Evolutionary conservation across 306 rosid genomes (phyloP).

Genomic region (Elaeagnus macrophylla): DNA sequence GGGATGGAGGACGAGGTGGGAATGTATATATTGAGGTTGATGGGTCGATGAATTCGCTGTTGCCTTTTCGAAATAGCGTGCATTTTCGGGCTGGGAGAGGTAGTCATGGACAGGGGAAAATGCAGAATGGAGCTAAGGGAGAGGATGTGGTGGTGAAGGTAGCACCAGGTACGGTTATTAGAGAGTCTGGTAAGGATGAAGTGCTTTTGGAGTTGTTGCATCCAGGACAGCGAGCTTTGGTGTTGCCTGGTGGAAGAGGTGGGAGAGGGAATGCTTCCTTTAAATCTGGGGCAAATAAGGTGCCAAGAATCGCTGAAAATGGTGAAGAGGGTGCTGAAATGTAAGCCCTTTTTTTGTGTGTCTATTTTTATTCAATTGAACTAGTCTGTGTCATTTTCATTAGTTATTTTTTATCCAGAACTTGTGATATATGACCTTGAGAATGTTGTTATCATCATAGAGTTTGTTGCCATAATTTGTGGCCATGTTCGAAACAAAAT

Average conservation of each 20-base stretch:
- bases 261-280: slow-evolving; percentile 93
- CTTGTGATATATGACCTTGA: no score
- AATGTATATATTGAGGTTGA: slow-evolving; percentile 78
- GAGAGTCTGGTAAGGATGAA: slow-evolving; percentile 51
- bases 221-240: slow-evolving; percentile 67
- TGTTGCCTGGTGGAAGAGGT: slow-evolving; percentile 88
- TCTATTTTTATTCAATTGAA: not conserved
- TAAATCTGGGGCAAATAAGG: slow-evolving; percentile 75
- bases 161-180: slow-evolving; percentile 71
- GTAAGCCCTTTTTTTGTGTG: slow-evolving; percentile 30
- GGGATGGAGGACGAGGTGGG: slow-evolving; percentile 91
- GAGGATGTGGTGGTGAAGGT: slow-evolving; percentile 82
- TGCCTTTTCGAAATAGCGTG: slow-evolving; percentile 76
- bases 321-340: slow-evolving; percentile 83
- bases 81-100: slow-evolving; percentile 88
- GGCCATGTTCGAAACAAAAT: no score
- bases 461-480: no score
- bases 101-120: slow-evolving; percentile 60
- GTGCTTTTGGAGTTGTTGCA: slow-evolving; percentile 67
- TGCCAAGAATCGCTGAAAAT: slow-evolving; percentile 81
- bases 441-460: no score
- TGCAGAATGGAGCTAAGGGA: slow-evolving; percentile 76
- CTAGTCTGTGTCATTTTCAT: not conserved
- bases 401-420: no score
- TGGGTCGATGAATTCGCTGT: slow-evolving; percentile 62